Evolutionary conservation across 1,284 basidiomycete genomes (phyloP), one percentile per base, ranked within the genome.

Genomic region (Microbotryum scabiosae): DNA sequence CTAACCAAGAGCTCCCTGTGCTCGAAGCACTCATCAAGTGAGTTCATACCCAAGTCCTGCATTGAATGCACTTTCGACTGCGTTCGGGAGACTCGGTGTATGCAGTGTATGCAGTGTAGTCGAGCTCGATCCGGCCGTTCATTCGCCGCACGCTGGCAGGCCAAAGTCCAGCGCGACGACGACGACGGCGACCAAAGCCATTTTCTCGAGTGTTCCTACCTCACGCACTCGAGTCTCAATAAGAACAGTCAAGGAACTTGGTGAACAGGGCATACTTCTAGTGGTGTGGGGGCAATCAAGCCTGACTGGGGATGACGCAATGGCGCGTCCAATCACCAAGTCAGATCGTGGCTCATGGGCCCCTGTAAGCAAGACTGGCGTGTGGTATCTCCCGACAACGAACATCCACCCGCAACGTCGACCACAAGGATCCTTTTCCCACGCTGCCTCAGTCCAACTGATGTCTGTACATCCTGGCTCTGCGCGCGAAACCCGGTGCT

Each of bases 11-110:
- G 80, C 81, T 94, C 67, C 86, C 90, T 62, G 92, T 98, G 75
- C 85, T 98, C 72, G 94, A 97, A 79, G 82, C 88, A 28, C 83
- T 98, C 69, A 93, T 97, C 77, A 89, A 88, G 90, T 91, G 70
- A 61, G 81, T 76, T n/a, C 25, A 20, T 18, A 4, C 26, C 20
- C 30, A 36, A 20, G 5, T 14, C 32, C 30, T 23, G 5, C 26
- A 36, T n/a, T 26, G 20, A 32, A 9, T 20, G 26, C 12, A 51
- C 9, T 9, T 18, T 41, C 36, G 12, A 18, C 36, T 12, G 36
- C 9, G 4, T 41, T 12, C 36, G 36, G 36, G 16, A 41, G 36
- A 12, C 36, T 41, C 36, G 14, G 36, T 41, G 36, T 41, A 41
- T 41, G 36, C 36, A 41, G 36, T 41, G 36, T 41, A 41, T 41